These are phyloP conservation scores for Pythium rhizo-oryzae DNA, from an alignment of 352 stramenopile species.

Conservation along the genomic window DNA sequence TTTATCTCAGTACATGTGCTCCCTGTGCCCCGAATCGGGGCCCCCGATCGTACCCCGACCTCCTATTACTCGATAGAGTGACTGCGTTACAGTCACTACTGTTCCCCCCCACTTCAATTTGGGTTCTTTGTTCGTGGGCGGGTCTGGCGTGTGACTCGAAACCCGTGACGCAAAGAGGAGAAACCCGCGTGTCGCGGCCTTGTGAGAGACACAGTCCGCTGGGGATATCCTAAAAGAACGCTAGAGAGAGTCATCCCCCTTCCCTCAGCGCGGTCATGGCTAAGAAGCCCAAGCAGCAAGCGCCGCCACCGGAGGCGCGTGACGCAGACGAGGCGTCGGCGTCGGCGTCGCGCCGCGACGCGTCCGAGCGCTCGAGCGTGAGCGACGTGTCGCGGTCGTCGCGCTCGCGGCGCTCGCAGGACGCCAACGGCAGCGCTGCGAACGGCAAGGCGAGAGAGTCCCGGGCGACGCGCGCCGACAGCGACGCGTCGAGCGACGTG, in stretches of 20 bases:
- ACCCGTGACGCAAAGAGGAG: neutral
- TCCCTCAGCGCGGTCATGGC: conserved; percentile 12
- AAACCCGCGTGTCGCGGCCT: conserved; percentile 31
- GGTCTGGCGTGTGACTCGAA: conserved; percentile 27
- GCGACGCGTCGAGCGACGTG: conserved; percentile 33
- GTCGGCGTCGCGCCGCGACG: conserved; percentile 1
- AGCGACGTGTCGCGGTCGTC: conserved; percentile 24
- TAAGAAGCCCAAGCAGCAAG: conserved; percentile 22
- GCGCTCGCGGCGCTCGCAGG: conserved; percentile 11
- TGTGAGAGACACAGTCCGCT: conserved; percentile 9
- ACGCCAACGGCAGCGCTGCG: neutral
- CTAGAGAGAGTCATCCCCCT: neutral
- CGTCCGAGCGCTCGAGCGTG: conserved; percentile 25
- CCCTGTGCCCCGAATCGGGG: neutral
- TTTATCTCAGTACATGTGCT: conserved; percentile 10
- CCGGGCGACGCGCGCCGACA: conserved; percentile 12
- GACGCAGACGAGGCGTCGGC: neutral
- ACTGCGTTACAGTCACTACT: conserved; percentile 16
- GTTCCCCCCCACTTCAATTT: conserved; percentile 28
- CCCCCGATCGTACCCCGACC: neutral
- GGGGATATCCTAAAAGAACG: conserved; percentile 6
- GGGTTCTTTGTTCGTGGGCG: conserved; percentile 8
- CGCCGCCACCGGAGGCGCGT: neutral
- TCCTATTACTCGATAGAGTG: conserved; percentile 5
- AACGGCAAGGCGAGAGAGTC: neutral